Conservation (phyloP, 2,329 filamentous ascomycete species). For the Fusarium albidum region DNA sequence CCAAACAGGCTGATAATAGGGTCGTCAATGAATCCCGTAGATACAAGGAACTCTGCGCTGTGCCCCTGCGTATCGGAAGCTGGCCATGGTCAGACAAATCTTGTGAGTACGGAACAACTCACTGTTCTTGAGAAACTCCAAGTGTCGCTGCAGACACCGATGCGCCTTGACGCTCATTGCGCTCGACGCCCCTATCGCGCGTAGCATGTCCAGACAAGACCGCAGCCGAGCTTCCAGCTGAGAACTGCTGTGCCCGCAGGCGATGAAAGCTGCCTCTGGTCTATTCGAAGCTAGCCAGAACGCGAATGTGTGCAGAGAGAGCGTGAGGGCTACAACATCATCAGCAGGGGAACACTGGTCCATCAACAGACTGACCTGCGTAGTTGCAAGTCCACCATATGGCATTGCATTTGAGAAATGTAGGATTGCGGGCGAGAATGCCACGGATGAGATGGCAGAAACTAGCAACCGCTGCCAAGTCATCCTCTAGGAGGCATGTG, state of each 20-base stretch:
- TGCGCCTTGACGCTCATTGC: slow-evolving; percentile 38
- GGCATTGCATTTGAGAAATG: slow-evolving; percentile 39
- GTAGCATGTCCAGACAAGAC: slow-evolving; percentile 20
- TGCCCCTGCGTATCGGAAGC: too few relatives aligned
- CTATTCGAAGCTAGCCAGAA: slow-evolving; percentile 38
- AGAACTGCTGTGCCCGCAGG: slow-evolving; percentile 4
- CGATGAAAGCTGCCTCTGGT: slow-evolving; percentile 38
- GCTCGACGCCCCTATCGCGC: slow-evolving; percentile 33
- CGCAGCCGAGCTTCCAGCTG: slow-evolving; percentile 24
- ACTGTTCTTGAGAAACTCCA: slow-evolving; percentile 30
- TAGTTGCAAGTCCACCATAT: slow-evolving; percentile 46
- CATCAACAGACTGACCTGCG: slow-evolving; percentile 31
- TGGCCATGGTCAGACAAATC: neutral
- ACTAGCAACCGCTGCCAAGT: slow-evolving; percentile 31
- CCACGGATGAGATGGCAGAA: slow-evolving; percentile 31
- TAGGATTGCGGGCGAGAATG: slow-evolving; percentile 22
- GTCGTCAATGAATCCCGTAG: neutral
- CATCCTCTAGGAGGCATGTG: slow-evolving; percentile 31
- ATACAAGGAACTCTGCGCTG: too few relatives aligned
- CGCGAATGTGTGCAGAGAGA: slow-evolving; percentile 39
- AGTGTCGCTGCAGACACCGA: slow-evolving; percentile 22
- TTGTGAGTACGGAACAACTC: neutral
- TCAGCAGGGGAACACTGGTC: neutral
- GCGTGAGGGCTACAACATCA: slow-evolving; percentile 43
- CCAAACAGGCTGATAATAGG: slow-evolving; percentile 23